Percentiles rank a stretch among this genome's conserved stretches.
phyloP scores from a whole-genome alignment of 2,329 filamentous ascomycete genomes.

The Fusarium nygamai region DNA sequence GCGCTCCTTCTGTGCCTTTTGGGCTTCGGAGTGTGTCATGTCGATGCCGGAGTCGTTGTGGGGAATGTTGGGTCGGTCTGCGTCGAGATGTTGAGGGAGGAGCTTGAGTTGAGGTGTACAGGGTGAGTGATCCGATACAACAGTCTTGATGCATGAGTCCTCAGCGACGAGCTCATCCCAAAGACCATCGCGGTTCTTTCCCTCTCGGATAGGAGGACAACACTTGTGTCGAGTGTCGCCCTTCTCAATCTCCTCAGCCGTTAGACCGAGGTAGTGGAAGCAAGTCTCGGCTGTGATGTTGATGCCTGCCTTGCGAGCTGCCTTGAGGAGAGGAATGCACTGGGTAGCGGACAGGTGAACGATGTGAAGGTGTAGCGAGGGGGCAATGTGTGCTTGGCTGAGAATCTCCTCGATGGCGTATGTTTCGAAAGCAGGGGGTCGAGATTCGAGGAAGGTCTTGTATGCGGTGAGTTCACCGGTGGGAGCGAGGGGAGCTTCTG shows the following conservation, averaged over 20 bases:
- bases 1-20: constrained; percentile 50
- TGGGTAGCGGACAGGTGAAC: constrained; percentile 92
- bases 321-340: constrained; percentile 81
- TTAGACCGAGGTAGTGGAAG: constrained; percentile 91
- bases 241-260: constrained; percentile 81
- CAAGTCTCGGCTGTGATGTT: constrained; percentile 95
- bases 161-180: constrained; percentile 81
- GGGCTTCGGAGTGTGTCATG: constrained; percentile 50
- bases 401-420: constrained; percentile 90
- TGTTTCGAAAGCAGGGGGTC: constrained; percentile 89
- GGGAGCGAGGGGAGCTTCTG: constrained; percentile 75
- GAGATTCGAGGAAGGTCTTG: constrained; percentile 89
- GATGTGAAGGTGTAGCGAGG: constrained; percentile 87
- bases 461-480: constrained; percentile 80
- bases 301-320: constrained; percentile 76
- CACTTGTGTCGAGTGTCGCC: constrained; percentile 95
- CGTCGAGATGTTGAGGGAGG: constrained; percentile 72
- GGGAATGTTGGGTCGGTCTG: constrained; percentile 48
- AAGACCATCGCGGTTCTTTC: constrained; percentile 82
- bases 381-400: constrained; percentile 80
- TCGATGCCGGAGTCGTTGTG: constrained; percentile 66
- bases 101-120: constrained; percentile 96
- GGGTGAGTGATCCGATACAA: constrained; percentile 95
- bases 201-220: constrained; percentile 88
- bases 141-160: constrained; percentile 86